Conservation (phyloP, 305 asterid genomes). For the Withania somnifera region DNA sequence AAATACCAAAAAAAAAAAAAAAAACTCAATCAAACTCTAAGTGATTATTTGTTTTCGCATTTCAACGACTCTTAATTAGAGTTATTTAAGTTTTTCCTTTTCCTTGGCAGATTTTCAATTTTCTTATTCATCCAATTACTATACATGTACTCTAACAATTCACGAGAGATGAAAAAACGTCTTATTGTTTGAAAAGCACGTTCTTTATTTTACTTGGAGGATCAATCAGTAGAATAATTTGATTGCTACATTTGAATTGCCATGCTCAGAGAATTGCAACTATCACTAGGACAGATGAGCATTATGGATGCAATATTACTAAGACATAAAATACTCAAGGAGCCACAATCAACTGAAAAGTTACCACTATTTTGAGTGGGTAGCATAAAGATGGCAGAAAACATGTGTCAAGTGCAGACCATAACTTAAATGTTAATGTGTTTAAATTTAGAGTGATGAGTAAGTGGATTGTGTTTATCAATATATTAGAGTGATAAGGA, state of each 20-base stretch:
- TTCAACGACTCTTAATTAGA: too few species aligned
- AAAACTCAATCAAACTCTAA: too few species aligned
- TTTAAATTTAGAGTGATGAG: background rate
- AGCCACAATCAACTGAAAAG: background rate
- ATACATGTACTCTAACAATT: too few species aligned
- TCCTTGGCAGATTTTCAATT: too few species aligned
- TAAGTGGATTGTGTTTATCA: background rate
- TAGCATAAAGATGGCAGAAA: background rate
- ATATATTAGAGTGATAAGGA: too few species aligned
- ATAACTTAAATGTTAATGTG: background rate
- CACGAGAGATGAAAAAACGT: too few species aligned
- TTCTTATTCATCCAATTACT: too few species aligned
- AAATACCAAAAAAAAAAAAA: too few species aligned
- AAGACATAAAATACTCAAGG: background rate
- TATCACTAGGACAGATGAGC: conserved; percentile 33
- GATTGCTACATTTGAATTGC: conserved; percentile 26
- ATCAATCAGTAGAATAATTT: conserved; percentile 38
- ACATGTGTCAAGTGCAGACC: background rate
- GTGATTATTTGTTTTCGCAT: too few species aligned
- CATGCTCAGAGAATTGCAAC: conserved; percentile 36
- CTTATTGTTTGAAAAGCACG: too few species aligned
- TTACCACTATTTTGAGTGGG: background rate
- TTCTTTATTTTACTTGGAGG: too few species aligned
- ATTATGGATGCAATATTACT: conserved; percentile 23
- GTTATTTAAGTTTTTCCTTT: too few species aligned